phyloP scores from a whole-genome alignment of 768 basidiomycete genomes.

The Rickenella mellea region DNA sequence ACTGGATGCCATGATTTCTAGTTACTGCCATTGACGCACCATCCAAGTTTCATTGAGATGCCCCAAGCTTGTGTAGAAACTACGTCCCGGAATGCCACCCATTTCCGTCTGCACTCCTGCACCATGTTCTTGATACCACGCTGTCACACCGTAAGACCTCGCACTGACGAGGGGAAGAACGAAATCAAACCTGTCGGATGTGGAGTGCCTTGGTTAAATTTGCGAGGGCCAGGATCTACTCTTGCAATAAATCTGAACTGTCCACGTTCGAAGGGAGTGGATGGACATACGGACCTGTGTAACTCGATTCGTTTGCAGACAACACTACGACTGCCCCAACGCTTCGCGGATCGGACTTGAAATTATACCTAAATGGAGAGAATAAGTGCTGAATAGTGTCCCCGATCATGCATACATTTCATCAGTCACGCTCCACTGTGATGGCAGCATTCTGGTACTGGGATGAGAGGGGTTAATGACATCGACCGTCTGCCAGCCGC shows the following conservation, averaged over 20 bases:
- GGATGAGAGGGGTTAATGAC: constrained; percentile 51
- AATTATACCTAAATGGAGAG: constrained; percentile 47
- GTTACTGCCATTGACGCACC: constrained; percentile 27
- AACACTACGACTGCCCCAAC: constrained; percentile 57
- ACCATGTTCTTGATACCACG: constrained; percentile 78
- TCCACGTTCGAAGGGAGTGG: constrained; percentile 12
- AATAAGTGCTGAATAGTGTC: constrained; percentile 8
- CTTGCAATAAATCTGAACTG: background rate
- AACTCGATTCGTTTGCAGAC: constrained; percentile 56
- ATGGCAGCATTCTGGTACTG: constrained; percentile 45
- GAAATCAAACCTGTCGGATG: constrained; percentile 59
- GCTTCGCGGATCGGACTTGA: constrained; percentile 58
- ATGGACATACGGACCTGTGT: constrained; percentile 31
- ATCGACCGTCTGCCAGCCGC: constrained; percentile 40
- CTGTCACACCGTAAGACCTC: constrained; percentile 31
- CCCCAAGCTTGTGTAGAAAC: constrained; percentile 78
- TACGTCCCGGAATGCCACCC: constrained; percentile 51
- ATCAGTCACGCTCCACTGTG: constrained; percentile 42
- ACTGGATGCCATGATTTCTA: background rate
- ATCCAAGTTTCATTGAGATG: constrained; percentile 75
- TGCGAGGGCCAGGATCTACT: constrained; percentile 36
- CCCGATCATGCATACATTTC: constrained; percentile 40
- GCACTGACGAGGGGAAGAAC: background rate
- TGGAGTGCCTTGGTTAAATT: constrained; percentile 58
- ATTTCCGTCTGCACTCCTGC: constrained; percentile 50